Evolutionary conservation across 2,329 filamentous ascomycete genomes (phyloP).

Genomic region (Penicillium brasilianum): DNA sequence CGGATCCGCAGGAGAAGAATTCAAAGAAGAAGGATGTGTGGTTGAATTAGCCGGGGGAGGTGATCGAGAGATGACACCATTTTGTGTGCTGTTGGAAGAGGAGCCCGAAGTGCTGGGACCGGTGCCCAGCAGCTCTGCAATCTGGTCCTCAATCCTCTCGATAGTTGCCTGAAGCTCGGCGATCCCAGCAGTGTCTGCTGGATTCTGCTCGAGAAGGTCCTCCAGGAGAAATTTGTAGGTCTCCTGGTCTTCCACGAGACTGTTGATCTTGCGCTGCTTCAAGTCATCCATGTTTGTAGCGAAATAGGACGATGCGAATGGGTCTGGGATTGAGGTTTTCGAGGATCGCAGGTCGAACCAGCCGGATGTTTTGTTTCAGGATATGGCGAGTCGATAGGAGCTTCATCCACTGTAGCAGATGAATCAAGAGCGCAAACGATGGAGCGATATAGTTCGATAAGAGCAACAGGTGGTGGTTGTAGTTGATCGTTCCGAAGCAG

Average conservation of each 20-base stretch:
- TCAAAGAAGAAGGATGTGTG: neutral
- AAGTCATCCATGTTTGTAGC: neutral
- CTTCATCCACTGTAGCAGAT: neutral
- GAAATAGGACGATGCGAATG: neutral
- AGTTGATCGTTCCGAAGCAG: neutral
- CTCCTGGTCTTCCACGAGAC: slow-evolving; percentile 5
- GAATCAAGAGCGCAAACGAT: neutral
- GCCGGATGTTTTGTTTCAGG: neutral
- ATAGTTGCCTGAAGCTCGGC: slow-evolving; percentile 1
- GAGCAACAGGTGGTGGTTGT: neutral
- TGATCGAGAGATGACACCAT: neutral
- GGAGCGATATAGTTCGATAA: neutral
- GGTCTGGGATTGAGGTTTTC: neutral
- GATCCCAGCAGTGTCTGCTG: neutral
- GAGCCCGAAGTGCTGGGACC: neutral
- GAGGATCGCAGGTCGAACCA: neutral
- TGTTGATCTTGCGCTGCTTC: slow-evolving; percentile 2
- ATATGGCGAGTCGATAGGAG: neutral
- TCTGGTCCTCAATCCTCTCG: neutral
- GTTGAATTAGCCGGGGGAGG: neutral
- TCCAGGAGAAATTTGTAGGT: slow-evolving; percentile 5
- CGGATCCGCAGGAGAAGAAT: neutral
- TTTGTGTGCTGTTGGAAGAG: neutral
- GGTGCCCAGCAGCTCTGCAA: neutral
- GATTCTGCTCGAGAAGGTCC: slow-evolving; percentile 2